Percentiles rank a stretch among this genome's conserved stretches.
Evolutionary conservation across 805 yeast species (phyloP).

Genomic region (Saccharomycopsis selenospora): DNA sequence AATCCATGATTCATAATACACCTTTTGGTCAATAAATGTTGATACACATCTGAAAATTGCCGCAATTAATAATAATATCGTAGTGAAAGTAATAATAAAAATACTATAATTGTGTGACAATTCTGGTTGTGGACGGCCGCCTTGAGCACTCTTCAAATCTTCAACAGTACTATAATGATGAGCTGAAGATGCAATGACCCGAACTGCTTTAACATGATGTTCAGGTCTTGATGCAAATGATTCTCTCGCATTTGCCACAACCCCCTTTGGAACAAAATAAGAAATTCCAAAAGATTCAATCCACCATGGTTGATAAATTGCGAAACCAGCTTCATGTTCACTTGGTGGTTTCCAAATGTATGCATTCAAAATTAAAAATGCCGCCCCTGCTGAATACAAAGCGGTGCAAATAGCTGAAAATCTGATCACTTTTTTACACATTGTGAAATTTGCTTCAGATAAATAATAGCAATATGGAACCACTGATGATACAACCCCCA

Average conservation of each 20-base stretch:
- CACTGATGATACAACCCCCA: slow-evolving; percentile 60
- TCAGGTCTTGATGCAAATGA: slow-evolving; percentile 40
- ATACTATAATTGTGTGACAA: slow-evolving; percentile 48
- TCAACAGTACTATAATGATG: slow-evolving; percentile 30
- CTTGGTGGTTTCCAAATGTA: slow-evolving; percentile 49
- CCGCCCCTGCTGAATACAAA: slow-evolving; percentile 48
- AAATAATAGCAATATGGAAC: slow-evolving; percentile 54
- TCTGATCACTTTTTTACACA: slow-evolving; percentile 48
- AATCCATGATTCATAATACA: slow-evolving; percentile 35
- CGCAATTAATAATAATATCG: slow-evolving; percentile 43
- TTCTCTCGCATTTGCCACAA: slow-evolving; percentile 42
- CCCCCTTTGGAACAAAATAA: slow-evolving; percentile 52
- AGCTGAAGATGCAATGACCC: slow-evolving; percentile 56
- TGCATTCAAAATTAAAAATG: slow-evolving; percentile 42
- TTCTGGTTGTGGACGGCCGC: slow-evolving; percentile 22
- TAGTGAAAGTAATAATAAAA: slow-evolving; percentile 35
- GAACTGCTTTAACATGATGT: slow-evolving; percentile 35
- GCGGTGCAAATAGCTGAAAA: slow-evolving; percentile 43
- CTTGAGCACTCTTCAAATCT: slow-evolving; percentile 23
- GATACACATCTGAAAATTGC: slow-evolving; percentile 45
- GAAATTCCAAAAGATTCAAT: slow-evolving; percentile 52
- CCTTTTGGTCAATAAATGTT: slow-evolving; percentile 30
- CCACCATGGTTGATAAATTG: slow-evolving; percentile 74
- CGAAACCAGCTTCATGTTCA: slow-evolving; percentile 37
- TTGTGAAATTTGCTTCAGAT: slow-evolving; percentile 35